Evolutionary conservation across 2,329 filamentous ascomycete species (phyloP).

Genomic region (Fusarium odoratissimum): DNA sequence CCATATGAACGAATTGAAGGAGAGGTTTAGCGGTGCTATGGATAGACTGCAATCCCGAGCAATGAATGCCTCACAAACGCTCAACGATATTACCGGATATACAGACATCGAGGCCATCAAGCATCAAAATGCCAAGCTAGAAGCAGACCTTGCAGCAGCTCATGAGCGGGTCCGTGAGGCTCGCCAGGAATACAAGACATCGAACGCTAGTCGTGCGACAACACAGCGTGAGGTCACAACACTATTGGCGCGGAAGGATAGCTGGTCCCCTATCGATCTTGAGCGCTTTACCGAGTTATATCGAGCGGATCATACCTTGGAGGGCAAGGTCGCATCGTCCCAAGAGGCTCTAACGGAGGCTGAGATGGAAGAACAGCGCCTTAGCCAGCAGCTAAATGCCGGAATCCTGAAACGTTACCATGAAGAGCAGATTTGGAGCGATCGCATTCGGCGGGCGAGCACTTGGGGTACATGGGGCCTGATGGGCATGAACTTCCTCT

Average conservation of each 20-base stretch:
- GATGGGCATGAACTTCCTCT: slow-evolving; percentile 94
- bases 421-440: slow-evolving; percentile 99
- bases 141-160: slow-evolving; percentile 66
- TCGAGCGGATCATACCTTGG: slow-evolving; percentile 90
- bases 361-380: slow-evolving; percentile 83
- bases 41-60: slow-evolving; percentile 89
- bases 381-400: slow-evolving; percentile 79
- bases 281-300: slow-evolving; percentile 96
- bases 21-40: slow-evolving; percentile 70
- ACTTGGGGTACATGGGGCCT: slow-evolving; percentile 99
- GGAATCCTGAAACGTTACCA: slow-evolving; percentile 93
- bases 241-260: slow-evolving; percentile 91
- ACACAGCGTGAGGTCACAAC: slow-evolving; percentile 97
- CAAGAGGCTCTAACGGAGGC: slow-evolving; percentile 78
- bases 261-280: slow-evolving; percentile 86
- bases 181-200: slow-evolving; percentile 82
- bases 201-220: slow-evolving; percentile 82
- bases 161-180: slow-evolving; percentile 76
- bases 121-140: slow-evolving; percentile 76
- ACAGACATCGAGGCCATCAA: slow-evolving; percentile 90
- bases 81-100: slow-evolving; percentile 97
- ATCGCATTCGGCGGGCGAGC: slow-evolving; percentile 94
- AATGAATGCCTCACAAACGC: slow-evolving; percentile 84
- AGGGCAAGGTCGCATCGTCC: slow-evolving; percentile 81
- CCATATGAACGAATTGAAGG: slow-evolving; percentile 49